Base-by-base conservation (phyloP, 192 early-diverging fungal species). In the Coemansia sp. region DNA sequence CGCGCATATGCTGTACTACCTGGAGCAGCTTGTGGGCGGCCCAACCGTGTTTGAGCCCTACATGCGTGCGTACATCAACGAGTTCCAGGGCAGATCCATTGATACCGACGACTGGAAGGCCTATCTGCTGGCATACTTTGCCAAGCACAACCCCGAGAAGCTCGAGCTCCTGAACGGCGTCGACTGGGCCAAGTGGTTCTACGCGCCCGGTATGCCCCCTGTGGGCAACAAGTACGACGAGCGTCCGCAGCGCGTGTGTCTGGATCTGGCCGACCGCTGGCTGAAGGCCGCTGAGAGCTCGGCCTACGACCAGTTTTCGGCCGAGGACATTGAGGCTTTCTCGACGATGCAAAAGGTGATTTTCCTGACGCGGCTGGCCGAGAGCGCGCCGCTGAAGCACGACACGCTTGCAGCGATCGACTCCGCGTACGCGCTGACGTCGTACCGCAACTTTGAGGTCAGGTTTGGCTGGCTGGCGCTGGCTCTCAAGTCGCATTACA, bases 171-270 rank as follows among this genome's bases (percentile, higher is more conserved):
- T 98, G 48, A 86, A 95, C 66, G 76, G 76, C 53, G 91, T 99
- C 22, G 94, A 96, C 58, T 99, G 93, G 91, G 90, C 98, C 63
- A 78, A 85, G 51, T 99, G 97, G 97, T 86, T 98, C 63, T 75
- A 89, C 63, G 86, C 85, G 7, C 88, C 90, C 28, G 97, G 97
- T 70, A 96, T 96, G 95, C 95, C 95, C 39, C 91, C 91, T 20
- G 91, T 95, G 38, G 78, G 85, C 51, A 92, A 91, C 84, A 68
- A 92, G 54, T 99, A 94, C 79, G 95, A 97, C 76, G 76, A 89
- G 65, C 88, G 91, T 36, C 88, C 97, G n/a, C 92, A 93, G 20
- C 83, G 89, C 71, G 90, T 83, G 11, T 95, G 94, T 74, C 78
- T 89, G 69, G 84, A 88, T 37, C 87, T 99, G 22, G 94, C 95